Base-by-base conservation (phyloP, 2,329 filamentous ascomycete species). In the Akanthomyces muscarius region DNA sequence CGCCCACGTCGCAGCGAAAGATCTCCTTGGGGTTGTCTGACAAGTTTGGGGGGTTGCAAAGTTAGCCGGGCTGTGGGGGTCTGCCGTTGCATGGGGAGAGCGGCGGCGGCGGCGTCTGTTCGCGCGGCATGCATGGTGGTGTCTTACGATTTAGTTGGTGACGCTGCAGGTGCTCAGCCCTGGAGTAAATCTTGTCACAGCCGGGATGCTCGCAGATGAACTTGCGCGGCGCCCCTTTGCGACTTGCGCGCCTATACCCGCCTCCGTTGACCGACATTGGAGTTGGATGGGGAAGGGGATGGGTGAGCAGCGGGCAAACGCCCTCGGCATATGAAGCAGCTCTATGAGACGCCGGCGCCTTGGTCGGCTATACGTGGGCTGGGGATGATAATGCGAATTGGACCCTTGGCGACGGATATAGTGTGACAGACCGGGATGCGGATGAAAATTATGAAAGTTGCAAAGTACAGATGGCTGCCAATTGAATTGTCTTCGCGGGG, bases 131-230 rank as follows among this genome's bases (percentile, higher is more conserved):
- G 65, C 66, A 63, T 51, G 61, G 55, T 47, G 36, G 53, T 51
- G 38, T 80, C 87, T 75, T 81, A 92, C 90, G 90, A 72, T 94
- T 94, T 71, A 94, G 74, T 77, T 93, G 89, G 75, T 94, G 90
- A 56, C 90, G 81, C 75, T 92, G 91, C 63, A 94, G 81, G 76
- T 94, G 90, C 74, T 94, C 90, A 10, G 89, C 89, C 65, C 90
- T 82, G 61, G 90, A 92, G 74, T 94, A 94, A 64, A 88, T 83
- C 81, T 92, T 93, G 67, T 88, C 88, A 74, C 90, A 95, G 44
- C 85, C 87, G 52, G 86, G 83, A 72, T 88, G 85, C 23, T 86
- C 83, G 74, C 90, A 94, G 63, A 79, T 75, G 68, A 88, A 89
- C 62, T 77, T 76, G 28, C 79, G 76, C 11, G 79, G 76, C 2